Evolutionary conservation across 2,329 filamentous ascomycete genomes (phyloP).

Genomic region (Monosporascus sp.): DNA sequence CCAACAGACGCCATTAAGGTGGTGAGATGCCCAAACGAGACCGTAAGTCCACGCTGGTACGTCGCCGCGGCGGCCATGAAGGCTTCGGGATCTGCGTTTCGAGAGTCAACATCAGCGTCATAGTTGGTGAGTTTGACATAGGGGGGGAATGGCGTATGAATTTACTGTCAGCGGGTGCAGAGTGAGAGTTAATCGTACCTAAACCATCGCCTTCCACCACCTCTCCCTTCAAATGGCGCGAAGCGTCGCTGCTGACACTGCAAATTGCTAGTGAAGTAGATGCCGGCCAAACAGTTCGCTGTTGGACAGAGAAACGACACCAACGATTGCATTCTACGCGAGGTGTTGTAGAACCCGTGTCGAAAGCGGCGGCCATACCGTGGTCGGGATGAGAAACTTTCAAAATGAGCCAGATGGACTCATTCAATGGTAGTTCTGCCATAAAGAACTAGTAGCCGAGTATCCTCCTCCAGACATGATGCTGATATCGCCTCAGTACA

Average conservation of each 20-base stretch:
- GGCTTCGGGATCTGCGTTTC: background rate
- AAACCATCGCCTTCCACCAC: conserved; percentile 1
- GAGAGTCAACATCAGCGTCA: background rate
- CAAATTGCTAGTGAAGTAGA: conserved; percentile 15
- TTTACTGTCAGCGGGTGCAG: too few species aligned
- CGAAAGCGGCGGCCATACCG: background rate
- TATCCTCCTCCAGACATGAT: too few species aligned
- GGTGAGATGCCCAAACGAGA: conserved; percentile 6
- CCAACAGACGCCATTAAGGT: conserved; percentile 8
- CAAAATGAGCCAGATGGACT: too few species aligned
- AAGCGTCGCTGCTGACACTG: conserved; percentile 14
- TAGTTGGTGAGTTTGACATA: conserved; percentile 9
- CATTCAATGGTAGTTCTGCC: too few species aligned
- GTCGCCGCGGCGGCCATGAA: conserved; percentile 5
- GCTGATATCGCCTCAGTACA: background rate
- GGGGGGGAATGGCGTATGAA: background rate
- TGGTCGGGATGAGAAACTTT: too few species aligned
- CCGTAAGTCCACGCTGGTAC: conserved; percentile 6
- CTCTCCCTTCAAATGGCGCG: conserved; percentile 1
- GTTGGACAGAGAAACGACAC: conserved; percentile 13
- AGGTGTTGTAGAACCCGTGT: conserved; percentile 10
- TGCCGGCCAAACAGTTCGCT: conserved; percentile 16
- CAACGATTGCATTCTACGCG: background rate
- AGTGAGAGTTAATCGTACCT: background rate
- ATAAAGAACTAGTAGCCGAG: too few species aligned